Base-by-base conservation (phyloP, 805 yeast species). In the Yamadazyma sp. region DNA sequence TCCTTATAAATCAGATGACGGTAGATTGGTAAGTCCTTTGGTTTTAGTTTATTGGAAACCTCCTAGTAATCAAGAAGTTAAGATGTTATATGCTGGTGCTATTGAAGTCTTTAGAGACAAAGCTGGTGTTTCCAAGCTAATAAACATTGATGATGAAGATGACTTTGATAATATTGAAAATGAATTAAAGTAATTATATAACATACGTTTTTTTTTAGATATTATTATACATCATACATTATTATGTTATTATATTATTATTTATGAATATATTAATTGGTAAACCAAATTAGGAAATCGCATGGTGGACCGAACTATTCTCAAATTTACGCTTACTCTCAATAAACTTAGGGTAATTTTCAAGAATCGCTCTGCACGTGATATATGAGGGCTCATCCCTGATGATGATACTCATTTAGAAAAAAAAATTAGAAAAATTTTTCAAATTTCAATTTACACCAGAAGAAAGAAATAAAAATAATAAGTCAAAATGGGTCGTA, bases 401-500 rank as follows among this genome's bases (percentile, higher is more conserved):
- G n/a, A n/a, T n/a, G n/a, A n/a, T n/a, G n/a, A n/a, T n/a, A n/a
- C n/a, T n/a, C n/a, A n/a, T n/a, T n/a, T n/a, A n/a, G n/a, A n/a
- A n/a, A n/a, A n/a, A n/a, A n/a, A n/a, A n/a, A n/a, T n/a, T n/a
- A n/a, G 30, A 28, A 35, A 33, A 35, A 29, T 35, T 35, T 35
- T 35, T 29, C 31, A 26, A 15, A 17, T 42, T 28, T 28, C 25
- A 23, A 28, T 29, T 27, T 29, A n/a, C 38, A 33, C 31, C 30
- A 14, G n/a, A 12, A 12, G 16, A 8, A 12, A 24, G 7, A 24
- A 14, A n/a, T 23, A 33, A 44, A 49, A 62, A 55, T 58, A 65
- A 69, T 59, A 70, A 68, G 62, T 73, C 80, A 85, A 78, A 70
- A 91, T 91, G 98, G 98, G 95, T 89, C 96, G 98, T 79, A 82